Evolutionary conservation across 495 filamentous ascomycete genomes (phyloP).

Genomic region (Podospora bellae-mahoneyi): DNA sequence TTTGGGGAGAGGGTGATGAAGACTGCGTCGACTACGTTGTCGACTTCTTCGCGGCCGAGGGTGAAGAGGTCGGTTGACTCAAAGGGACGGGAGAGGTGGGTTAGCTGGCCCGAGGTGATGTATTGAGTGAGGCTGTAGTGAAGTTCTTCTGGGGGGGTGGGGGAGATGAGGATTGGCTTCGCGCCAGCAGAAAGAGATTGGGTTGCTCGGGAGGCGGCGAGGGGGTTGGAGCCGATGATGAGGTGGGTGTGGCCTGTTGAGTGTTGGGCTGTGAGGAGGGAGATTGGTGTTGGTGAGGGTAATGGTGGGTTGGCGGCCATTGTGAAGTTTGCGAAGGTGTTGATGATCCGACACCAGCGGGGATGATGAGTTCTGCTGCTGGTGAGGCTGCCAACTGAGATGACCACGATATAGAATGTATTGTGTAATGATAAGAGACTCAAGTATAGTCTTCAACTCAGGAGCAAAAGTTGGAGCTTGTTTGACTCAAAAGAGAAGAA

Average conservation of each 20-base stretch:
- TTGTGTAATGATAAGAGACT: background rate
- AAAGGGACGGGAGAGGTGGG: constrained; percentile 70
- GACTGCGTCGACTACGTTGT: constrained; percentile 79
- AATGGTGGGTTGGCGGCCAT: background rate
- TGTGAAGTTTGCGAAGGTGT: background rate
- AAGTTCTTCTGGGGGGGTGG: constrained; percentile 52
- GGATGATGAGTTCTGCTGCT: background rate
- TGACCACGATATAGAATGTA: background rate
- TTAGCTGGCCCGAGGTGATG: constrained; percentile 66
- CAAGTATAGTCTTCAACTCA: background rate
- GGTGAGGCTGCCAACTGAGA: background rate
- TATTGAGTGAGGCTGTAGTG: constrained; percentile 72
- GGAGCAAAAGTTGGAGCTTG: background rate
- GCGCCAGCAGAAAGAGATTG: constrained; percentile 86
- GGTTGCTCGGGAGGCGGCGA: constrained; percentile 76
- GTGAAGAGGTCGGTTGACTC: constrained; percentile 68
- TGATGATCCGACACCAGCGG: background rate
- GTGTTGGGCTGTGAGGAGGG: constrained; percentile 76
- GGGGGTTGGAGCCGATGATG: constrained; percentile 78
- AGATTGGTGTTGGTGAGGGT: constrained; percentile 23
- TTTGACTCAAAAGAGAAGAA: background rate
- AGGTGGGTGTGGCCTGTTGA: constrained; percentile 76
- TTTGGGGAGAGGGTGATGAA: constrained; percentile 69
- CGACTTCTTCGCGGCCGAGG: constrained; percentile 76
- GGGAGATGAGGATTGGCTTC: constrained; percentile 76